A percentile compares a stretch with the other conserved stretches of the same genome.
These are phyloP conservation scores for Leptographium procerum DNA, from an alignment of 2,329 filamentous ascomycete genomes.

Conservation along the genomic window DNA sequence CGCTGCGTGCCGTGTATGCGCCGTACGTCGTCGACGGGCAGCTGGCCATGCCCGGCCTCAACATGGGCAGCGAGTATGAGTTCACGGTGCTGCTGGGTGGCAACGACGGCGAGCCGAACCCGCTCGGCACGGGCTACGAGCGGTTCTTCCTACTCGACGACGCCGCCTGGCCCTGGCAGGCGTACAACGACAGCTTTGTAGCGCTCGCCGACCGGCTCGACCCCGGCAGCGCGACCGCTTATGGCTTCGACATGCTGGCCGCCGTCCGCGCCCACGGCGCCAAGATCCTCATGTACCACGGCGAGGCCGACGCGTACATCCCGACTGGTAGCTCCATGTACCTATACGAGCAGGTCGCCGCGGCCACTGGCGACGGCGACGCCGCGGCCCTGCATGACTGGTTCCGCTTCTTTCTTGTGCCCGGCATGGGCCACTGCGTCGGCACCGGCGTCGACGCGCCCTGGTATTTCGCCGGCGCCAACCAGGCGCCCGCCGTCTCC, in stretches of 20 bases:
- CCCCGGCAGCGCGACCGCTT: constrained; percentile 19
- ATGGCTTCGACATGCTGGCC: constrained; percentile 16
- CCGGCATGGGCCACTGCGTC: constrained; percentile 39
- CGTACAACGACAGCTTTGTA: constrained; percentile 17
- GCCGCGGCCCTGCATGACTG: constrained; percentile 29
- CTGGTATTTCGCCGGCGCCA: constrained; percentile 22
- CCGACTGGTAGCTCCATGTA: constrained; percentile 19
- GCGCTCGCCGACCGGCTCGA: constrained; percentile 15
- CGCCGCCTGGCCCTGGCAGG: constrained; percentile 19
- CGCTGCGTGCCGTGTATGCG: constrained; percentile 7
- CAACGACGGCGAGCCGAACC: constrained; percentile 8
- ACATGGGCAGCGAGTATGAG: constrained; percentile 27
- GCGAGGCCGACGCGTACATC: constrained; percentile 26
- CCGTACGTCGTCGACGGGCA: background rate
- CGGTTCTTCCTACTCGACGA: constrained; percentile 19
- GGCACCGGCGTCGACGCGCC: constrained; percentile 19
- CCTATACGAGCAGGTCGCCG: constrained; percentile 21
- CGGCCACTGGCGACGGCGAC: constrained; percentile 21
- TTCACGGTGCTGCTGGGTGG: constrained; percentile 15
- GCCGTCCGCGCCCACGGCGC: constrained; percentile 22
- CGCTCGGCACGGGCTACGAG: constrained; percentile 18
- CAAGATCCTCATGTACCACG: constrained; percentile 32
- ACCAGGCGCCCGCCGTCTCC: constrained; percentile 13
- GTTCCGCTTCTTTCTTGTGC: constrained; percentile 38
- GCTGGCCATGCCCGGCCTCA: background rate